Conservation (phyloP, 805 yeast species). For the Metschnikowia rubicola region DNA sequence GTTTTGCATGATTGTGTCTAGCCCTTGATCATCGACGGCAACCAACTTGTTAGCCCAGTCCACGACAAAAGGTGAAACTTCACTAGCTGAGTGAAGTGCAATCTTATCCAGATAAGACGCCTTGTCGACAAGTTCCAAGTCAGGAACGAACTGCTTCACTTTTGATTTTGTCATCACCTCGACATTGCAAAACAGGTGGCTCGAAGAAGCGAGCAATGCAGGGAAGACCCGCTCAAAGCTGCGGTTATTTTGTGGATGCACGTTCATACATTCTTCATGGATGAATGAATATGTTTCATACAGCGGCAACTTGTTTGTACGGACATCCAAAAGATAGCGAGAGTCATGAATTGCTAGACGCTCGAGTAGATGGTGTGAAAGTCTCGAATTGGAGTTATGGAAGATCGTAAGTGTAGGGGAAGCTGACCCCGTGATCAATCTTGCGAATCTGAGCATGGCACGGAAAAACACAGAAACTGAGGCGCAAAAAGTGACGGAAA, state of each 20-base stretch:
- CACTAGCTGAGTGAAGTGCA: constrained; percentile 11
- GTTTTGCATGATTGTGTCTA: constrained; percentile 43
- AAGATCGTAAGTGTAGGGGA: constrained; percentile 25
- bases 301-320: constrained; percentile 18
- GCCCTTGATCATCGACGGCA: constrained; percentile 46
- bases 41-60: constrained; percentile 60
- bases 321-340: constrained; percentile 21
- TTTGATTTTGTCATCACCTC: constrained; percentile 15
- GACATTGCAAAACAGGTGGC: constrained; percentile 17
- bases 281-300: constrained; percentile 18
- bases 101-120: constrained; percentile 11
- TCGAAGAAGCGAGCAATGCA: constrained; percentile 16
- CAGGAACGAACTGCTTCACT: constrained; percentile 19
- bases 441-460: constrained; percentile 17
- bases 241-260: constrained; percentile 20
- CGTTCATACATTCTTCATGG: constrained; percentile 20
- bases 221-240: constrained; percentile 20
- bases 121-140: constrained; percentile 16
- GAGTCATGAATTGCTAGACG: constrained; percentile 20
- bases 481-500: neutral
- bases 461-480: constrained; percentile 1
- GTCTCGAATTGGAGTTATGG: constrained; percentile 28
- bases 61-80: constrained; percentile 36
- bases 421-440: constrained; percentile 13
- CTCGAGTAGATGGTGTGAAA: constrained; percentile 27